Evolutionary conservation across 257 asterid genomes (phyloP).

Genomic region (Echium plantagineum): DNA sequence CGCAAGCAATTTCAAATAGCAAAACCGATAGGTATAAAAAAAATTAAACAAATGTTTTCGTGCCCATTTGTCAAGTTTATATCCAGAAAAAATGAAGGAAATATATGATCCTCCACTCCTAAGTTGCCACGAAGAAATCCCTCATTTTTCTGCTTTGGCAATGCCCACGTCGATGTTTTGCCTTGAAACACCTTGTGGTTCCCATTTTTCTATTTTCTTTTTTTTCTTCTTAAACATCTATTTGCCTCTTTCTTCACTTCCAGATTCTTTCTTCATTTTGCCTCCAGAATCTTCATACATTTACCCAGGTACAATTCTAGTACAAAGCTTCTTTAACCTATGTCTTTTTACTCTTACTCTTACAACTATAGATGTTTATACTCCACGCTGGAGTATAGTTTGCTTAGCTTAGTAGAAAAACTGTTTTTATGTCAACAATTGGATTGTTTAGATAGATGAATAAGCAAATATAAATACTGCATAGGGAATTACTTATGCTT

Average conservation of each 20-base stretch:
- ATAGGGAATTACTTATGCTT: no score
- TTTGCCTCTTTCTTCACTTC: conserved; percentile 1
- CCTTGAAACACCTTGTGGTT: conserved; percentile 22
- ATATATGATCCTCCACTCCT: conserved; percentile 23
- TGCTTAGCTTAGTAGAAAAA: no score
- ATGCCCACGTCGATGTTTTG: conserved; percentile 25
- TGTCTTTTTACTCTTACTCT: no score
- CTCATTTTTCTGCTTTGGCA: conserved; percentile 19
- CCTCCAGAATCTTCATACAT: no score
- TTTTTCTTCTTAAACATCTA: neutral
- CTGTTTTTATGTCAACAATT: no score
- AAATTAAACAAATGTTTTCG: neutral
- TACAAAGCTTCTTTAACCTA: neutral
- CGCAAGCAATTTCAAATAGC: neutral
- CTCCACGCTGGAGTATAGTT: no score
- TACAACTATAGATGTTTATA: no score
- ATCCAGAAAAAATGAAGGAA: conserved; percentile 14
- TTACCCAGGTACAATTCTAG: neutral
- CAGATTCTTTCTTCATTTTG: conserved; percentile 6
- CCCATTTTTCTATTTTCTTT: conserved; percentile 11
- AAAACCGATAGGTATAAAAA: no score
- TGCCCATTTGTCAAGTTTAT: conserved; percentile 12
- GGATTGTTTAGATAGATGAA: no score
- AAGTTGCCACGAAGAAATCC: conserved; percentile 19
- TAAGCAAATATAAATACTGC: no score